Conservation (phyloP, 345 rosid species). For the Laguncularia racemosa region DNA sequence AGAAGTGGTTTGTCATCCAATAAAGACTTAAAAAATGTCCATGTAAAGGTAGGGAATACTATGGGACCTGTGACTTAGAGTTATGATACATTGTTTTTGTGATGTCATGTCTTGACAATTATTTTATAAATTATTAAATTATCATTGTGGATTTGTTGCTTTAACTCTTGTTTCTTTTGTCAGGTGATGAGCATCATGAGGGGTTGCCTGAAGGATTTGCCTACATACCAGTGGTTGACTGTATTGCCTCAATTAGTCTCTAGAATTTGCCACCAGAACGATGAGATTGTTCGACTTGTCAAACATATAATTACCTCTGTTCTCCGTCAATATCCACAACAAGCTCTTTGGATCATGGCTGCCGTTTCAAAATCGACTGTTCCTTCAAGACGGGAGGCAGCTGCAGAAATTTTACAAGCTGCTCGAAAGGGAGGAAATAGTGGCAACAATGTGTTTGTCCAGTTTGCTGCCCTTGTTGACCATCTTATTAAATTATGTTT, state of each 20-base stretch:
- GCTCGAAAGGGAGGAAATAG: constrained; percentile 77
- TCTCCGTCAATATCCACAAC: constrained; percentile 86
- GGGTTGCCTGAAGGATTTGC: constrained; percentile 96
- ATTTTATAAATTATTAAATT: background rate
- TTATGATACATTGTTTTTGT: no score
- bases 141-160: background rate
- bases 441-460: constrained; percentile 68
- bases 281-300: constrained; percentile 68
- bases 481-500: constrained; percentile 86
- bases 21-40: constrained; percentile 62
- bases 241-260: constrained; percentile 95
- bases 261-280: constrained; percentile 96
- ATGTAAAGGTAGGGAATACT: constrained; percentile 48
- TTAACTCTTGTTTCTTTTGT: constrained; percentile 16
- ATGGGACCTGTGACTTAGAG: background rate
- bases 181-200: constrained; percentile 83
- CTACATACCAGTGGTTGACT: constrained; percentile 90
- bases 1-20: constrained; percentile 42
- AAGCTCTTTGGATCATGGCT: constrained; percentile 93
- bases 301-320: constrained; percentile 76
- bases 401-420: constrained; percentile 87
- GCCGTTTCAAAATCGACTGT: constrained; percentile 95
- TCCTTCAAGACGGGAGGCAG: constrained; percentile 89
- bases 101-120: no score
- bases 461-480: constrained; percentile 85